Conservation (phyloP, 305 asterid genomes). For the Galium porrigens region DNA sequence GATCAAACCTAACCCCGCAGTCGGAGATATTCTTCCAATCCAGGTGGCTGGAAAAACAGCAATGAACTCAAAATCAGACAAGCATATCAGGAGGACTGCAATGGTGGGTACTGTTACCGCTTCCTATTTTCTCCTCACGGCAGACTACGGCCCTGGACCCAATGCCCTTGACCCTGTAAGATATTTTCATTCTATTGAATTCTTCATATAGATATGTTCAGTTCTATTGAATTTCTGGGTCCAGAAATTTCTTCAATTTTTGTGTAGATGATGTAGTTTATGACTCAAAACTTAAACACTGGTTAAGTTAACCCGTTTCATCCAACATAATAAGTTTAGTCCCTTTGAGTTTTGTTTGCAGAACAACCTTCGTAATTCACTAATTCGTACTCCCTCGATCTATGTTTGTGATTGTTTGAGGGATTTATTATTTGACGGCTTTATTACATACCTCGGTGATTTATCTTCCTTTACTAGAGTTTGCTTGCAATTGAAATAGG, state of each 20-base stretch:
- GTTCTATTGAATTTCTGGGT: background rate
- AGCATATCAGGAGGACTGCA: slow-evolving; percentile 46
- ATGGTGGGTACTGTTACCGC: slow-evolving; percentile 43
- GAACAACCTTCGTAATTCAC: background rate
- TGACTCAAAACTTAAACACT: background rate
- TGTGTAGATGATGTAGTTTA: background rate
- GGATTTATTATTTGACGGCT: background rate
- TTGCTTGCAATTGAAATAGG: background rate
- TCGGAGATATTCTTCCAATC: background rate
- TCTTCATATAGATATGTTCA: background rate
- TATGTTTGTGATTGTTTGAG: background rate
- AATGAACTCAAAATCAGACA: slow-evolving; percentile 47
- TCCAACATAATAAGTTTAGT: background rate
- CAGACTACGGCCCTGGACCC: slow-evolving; percentile 54
- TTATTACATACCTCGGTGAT: background rate
- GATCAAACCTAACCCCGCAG: background rate
- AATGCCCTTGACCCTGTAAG: slow-evolving; percentile 52
- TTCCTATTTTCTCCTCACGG: slow-evolving; percentile 51
- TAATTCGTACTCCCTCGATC: background rate
- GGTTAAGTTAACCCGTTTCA: background rate
- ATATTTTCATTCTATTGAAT: background rate
- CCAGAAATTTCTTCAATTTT: background rate
- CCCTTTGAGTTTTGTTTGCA: background rate
- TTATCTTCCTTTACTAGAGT: background rate
- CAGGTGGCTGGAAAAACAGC: background rate